Evolutionary conservation across 352 stramenopile species (phyloP).

Genomic region (Pythium apleroticum): DNA sequence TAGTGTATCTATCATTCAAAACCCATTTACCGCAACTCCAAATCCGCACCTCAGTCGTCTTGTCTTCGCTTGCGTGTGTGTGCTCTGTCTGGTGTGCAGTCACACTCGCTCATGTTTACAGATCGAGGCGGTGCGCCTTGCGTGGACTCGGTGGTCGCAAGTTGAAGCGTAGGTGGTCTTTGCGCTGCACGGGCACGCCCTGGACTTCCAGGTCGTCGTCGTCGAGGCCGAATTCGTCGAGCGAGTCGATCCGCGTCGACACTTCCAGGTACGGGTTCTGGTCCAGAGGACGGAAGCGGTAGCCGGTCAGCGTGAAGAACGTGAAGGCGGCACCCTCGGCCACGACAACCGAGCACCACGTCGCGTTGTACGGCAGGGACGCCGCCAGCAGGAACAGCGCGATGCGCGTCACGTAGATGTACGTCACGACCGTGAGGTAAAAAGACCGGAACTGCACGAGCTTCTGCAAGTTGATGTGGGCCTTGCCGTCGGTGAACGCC

Average conservation of each 20-base stretch:
- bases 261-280: slow-evolving; percentile 93
- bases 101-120: slow-evolving; percentile 6
- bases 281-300: slow-evolving; percentile 89
- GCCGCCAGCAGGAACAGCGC: slow-evolving; percentile 92
- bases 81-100: too few relatives aligned
- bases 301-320: slow-evolving; percentile 94
- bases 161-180: slow-evolving; percentile 33
- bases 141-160: slow-evolving; percentile 24
- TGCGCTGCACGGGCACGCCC: slow-evolving; percentile 29
- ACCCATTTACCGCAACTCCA: too few relatives aligned
- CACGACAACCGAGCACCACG: slow-evolving; percentile 61
- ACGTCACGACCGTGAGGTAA: slow-evolving; percentile 96
- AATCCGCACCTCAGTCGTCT: too few relatives aligned
- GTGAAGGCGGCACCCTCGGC: slow-evolving; percentile 79
- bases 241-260: slow-evolving; percentile 60
- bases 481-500: slow-evolving; percentile 88
- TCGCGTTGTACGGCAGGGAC: slow-evolving; percentile 90
- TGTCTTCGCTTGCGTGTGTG: too few relatives aligned
- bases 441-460: slow-evolving; percentile 96
- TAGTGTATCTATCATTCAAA: too few relatives aligned
- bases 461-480: slow-evolving; percentile 87
- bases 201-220: slow-evolving; percentile 51
- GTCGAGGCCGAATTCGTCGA: slow-evolving; percentile 74
- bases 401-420: slow-evolving; percentile 98
- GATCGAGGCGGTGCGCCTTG: slow-evolving; percentile 10